Evolutionary conservation across 179 eudicot species (phyloP).

Genomic region (Camellia oleifera): DNA sequence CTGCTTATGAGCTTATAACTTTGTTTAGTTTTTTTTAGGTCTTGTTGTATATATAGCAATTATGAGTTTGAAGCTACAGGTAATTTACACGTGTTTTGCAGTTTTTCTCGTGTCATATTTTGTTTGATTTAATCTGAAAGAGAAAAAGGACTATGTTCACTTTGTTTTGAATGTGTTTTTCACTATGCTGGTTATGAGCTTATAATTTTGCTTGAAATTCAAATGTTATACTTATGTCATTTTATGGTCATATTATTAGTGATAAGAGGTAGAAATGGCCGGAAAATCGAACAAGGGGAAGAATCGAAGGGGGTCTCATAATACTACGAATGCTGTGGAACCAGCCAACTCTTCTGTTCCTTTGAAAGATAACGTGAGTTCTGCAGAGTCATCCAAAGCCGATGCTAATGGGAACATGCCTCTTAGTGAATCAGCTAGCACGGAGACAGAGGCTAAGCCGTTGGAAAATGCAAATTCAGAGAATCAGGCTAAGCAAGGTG

Average conservation of each 20-base stretch:
- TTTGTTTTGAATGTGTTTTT: background rate
- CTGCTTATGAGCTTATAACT: background rate
- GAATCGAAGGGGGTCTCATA: slow-evolving; percentile 55
- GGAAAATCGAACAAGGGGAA: slow-evolving; percentile 74
- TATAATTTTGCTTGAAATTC: background rate
- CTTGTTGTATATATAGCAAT: too few relatives aligned
- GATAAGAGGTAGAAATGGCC: slow-evolving; percentile 48
- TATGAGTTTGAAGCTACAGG: too few relatives aligned
- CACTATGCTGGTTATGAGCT: background rate
- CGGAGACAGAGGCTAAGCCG: slow-evolving; percentile 32
- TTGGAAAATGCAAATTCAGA: slow-evolving; percentile 28
- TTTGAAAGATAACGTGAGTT: slow-evolving; percentile 18
- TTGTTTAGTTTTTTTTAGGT: background rate
- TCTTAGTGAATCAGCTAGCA: slow-evolving; percentile 22
- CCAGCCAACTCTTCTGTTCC: slow-evolving; percentile 29
- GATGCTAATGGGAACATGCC: slow-evolving; percentile 34
- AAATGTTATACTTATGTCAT: background rate
- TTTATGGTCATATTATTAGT: background rate
- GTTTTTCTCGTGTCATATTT: background rate
- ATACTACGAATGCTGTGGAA: slow-evolving; percentile 36
- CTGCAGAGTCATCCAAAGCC: slow-evolving; percentile 19
- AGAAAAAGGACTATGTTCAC: background rate
- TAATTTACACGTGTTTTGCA: background rate
- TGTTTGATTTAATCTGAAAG: background rate
- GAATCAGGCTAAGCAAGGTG: slow-evolving; percentile 59